Conservation (phyloP, 352 stramenopile genomes). For the Globisporangium nodosum region DNA sequence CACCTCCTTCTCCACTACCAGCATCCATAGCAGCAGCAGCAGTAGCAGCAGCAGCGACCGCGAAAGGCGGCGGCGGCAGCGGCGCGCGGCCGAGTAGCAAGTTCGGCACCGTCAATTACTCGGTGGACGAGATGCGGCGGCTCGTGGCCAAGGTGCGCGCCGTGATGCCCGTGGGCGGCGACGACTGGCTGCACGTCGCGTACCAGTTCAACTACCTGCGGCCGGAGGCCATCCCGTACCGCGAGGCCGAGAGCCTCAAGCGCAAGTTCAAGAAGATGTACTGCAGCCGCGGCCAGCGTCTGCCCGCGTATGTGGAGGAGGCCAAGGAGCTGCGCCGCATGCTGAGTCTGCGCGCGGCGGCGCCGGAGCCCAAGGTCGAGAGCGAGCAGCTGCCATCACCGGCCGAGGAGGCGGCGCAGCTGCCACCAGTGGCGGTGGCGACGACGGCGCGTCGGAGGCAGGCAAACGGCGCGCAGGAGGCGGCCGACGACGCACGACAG, state of each 20-base stretch:
- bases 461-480: background rate
- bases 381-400: background rate
- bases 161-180: conserved; percentile 37
- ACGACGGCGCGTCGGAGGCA: background rate
- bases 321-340: conserved; percentile 42
- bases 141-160: conserved; percentile 53
- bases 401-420: background rate
- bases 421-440: too few relatives aligned
- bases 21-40: too few relatives aligned
- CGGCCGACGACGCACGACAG: background rate
- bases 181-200: conserved; percentile 61
- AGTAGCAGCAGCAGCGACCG: too few relatives aligned
- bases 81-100: conserved; percentile 41
- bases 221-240: conserved; percentile 52
- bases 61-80: background rate
- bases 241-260: conserved; percentile 58
- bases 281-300: conserved; percentile 24
- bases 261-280: conserved; percentile 77
- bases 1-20: background rate
- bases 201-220: conserved; percentile 67
- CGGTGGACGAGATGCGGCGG: conserved; percentile 57
- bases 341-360: conserved; percentile 41
- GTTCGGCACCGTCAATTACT: conserved; percentile 66
- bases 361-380: conserved; percentile 13
- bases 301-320: conserved; percentile 46